Evolutionary conservation across 2,329 filamentous ascomycete genomes (phyloP), one percentile per base, ranked within the genome.

Genomic region (Colletotrichum siamense): DNA sequence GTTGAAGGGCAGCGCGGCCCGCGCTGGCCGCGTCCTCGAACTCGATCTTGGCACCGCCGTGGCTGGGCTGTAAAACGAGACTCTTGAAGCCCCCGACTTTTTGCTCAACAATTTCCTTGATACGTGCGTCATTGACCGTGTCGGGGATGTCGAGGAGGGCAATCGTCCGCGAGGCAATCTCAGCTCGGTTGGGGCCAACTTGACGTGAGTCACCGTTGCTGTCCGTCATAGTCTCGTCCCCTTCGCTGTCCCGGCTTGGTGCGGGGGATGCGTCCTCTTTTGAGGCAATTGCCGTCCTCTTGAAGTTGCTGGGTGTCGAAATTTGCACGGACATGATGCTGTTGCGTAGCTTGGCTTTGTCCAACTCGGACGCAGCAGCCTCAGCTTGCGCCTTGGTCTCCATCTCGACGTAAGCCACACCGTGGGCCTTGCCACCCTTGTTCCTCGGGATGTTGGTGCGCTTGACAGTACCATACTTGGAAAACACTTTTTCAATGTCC

Each of bases 141-240:
- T 99, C 97, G 1, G 97, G 95, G 2, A 99, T 88, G 77, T 96
- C 94, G 85, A 98, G 91, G 32, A 99, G 87, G 12, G 94, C 94
- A 66, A 99, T 89, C 1, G 95, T 97, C 69, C 95, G 93, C 66
- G 93, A 91, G 34, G 88, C 84, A 24, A 91, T 90, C 18, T 92
- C 89, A 8, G 83, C 83, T 9, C 86, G 84, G 1, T 89, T 87
- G 81, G 59, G 79, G 9, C 65, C 44, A 24, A 36, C n/a, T 67
- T 64, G 73, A n/a, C 9, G 55, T n/a, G 61, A 39, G n/a, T 69
- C 76, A 57, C 72, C 74, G 28, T 72, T 77, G 28, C 79, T 77
- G 26, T 86, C 84, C 0, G 82, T 70, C 81, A 86, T 88, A 34
- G 83, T 80, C 64, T 86, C 81, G 39, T 89, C 87, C 12, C 83